Base-by-base conservation (phyloP, 768 basidiomycete species). In the Ramaria rubella region DNA sequence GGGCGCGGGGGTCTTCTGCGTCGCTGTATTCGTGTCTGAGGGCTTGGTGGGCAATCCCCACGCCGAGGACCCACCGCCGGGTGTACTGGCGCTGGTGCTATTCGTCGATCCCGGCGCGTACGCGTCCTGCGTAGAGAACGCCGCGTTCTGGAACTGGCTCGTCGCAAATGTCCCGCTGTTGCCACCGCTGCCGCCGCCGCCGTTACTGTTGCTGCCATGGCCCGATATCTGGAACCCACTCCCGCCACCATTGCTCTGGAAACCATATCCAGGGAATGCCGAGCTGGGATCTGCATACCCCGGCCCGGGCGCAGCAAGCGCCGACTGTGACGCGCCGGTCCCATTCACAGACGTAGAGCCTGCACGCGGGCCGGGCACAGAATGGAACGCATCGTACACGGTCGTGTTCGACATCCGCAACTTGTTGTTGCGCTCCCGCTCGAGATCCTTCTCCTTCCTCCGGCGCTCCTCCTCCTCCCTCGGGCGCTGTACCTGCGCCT, bases 371-470 rank as follows among this genome's bases (percentile, higher is more conserved):
- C 17, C 26, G 74, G 75, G 62, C 1, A 85, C 78, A 1, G 83
- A 81, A 66, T 90, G 85, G 73, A 91, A 93, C 1, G 88, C 85
- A 63, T 93, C 90, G 65, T 81, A 91, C 1, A 86, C 79, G 23
- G 74, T 72, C 2, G 78, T 65, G 61, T 73, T 71, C 49, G 69
- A 70, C 50, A 74, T 67, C 7, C 77, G 62, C 52, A 79, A 62
- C 23, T 71, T 56, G 49, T 29, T 50, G 69, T 58, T 77, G 23
- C 58, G 52, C 49, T 63, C 61, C 2, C 56, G 45, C 12, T 61
- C 63, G 17, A 40, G 36, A 23, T 71, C 67, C 76, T 81, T 62
- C 63, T 77, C 76, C 5, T 66, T 60, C 19, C 50, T 40, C 1
- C 52, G 52, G 17, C 59, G 50, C n/a, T 59, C 52, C 17, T 54